Conservation (phyloP, 176 grass and related monocot species). For the Ensete ventricosum region DNA sequence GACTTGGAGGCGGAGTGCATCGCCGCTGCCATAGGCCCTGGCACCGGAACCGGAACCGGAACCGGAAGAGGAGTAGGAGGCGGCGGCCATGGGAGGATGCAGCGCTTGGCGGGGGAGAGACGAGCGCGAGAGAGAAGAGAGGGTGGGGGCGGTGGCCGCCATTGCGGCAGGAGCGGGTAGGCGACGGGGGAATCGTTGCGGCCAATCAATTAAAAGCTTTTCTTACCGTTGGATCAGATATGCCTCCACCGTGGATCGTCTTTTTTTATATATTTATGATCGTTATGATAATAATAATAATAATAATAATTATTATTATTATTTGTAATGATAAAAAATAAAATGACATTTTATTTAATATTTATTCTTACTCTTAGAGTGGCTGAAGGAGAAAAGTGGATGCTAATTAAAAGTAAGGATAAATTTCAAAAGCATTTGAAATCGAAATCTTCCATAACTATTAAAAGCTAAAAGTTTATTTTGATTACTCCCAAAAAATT, state of each 20-base stretch:
- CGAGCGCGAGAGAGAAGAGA: background rate
- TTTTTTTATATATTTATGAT: too few species aligned
- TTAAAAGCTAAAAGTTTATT: too few species aligned
- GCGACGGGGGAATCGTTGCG: background rate
- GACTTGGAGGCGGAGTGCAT: background rate
- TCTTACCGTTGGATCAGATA: background rate
- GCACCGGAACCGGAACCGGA: background rate
- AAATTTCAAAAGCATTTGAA: too few species aligned
- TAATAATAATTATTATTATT: too few species aligned
- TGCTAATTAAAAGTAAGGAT: too few species aligned
- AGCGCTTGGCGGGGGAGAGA: background rate
- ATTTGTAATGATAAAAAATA: too few species aligned
- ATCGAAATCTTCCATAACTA: too few species aligned
- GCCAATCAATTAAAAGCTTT: conserved; percentile 1
- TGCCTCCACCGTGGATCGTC: background rate
- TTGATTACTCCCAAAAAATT: too few species aligned
- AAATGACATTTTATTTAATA: too few species aligned
- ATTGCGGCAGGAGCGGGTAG: background rate
- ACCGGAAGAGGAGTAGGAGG: background rate
- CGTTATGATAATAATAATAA: too few species aligned
- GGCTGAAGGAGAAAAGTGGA: too few species aligned
- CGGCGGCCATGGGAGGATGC: background rate
- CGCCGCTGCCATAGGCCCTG: background rate
- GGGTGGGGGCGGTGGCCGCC: background rate
- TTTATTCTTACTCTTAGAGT: too few species aligned